These are phyloP conservation scores for Russula virescens DNA, from an alignment of 768 basidiomycete species.

Conservation along the genomic window DNA sequence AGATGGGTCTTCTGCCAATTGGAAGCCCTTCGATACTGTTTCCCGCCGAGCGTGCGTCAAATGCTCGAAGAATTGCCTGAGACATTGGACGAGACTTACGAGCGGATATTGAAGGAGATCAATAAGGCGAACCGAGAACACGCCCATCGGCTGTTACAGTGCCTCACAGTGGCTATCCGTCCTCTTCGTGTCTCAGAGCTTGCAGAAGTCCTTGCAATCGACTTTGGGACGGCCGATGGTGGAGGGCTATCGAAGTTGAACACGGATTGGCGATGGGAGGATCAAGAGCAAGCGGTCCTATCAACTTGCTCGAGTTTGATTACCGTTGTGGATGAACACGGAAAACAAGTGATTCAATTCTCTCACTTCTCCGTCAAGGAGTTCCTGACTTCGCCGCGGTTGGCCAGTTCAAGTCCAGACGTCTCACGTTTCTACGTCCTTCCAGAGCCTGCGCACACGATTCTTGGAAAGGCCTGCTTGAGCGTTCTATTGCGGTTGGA, in stretches of 20 bases:
- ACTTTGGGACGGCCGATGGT: neutral
- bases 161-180: neutral
- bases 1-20: neutral
- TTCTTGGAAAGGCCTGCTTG: neutral
- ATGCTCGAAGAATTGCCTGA: neutral
- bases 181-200: neutral
- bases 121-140: neutral
- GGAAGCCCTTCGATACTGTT: neutral
- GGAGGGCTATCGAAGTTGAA: neutral
- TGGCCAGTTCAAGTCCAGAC: neutral
- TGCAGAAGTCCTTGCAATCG: neutral
- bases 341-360: neutral
- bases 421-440: neutral
- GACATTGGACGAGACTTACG: neutral
- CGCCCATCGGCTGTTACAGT: neutral
- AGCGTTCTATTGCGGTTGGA: neutral
- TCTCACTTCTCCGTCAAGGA: slow-evolving; percentile 6
- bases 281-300: neutral
- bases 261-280: slow-evolving; percentile 1
- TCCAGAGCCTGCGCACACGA: neutral
- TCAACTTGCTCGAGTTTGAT: neutral
- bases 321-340: neutral
- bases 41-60: neutral
- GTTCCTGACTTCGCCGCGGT: neutral
- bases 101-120: neutral